phyloP scores from a whole-genome alignment of 345 rosid genomes.

The Turnera subulata region DNA sequence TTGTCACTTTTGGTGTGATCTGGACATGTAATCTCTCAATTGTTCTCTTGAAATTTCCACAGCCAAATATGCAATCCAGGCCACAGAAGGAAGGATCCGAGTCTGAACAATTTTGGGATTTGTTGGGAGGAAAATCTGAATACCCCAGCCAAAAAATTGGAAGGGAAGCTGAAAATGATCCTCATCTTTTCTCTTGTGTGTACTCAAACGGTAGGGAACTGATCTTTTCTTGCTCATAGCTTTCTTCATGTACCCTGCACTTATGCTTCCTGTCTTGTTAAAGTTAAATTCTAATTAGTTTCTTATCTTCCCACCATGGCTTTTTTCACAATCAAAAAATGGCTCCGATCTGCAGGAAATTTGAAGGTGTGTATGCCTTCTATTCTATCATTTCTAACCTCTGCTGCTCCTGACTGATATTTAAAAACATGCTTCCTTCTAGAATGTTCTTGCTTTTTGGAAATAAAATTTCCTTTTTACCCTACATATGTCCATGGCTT shows the following conservation, averaged over 20 bases:
- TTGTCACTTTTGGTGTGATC: slow-evolving; percentile 2
- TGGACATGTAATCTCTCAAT: neutral
- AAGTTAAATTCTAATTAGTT: slow-evolving; percentile 20
- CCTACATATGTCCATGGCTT: no score
- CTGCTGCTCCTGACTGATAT: slow-evolving; percentile 4
- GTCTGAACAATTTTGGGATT: slow-evolving; percentile 87
- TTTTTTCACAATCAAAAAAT: slow-evolving; percentile 20
- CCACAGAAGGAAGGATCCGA: slow-evolving; percentile 96
- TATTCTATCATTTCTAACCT: slow-evolving; percentile 8
- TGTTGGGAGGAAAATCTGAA: slow-evolving; percentile 84
- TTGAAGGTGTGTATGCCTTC: slow-evolving; percentile 62
- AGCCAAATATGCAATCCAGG: slow-evolving; percentile 81
- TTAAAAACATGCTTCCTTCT: slow-evolving; percentile 2
- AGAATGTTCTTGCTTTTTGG: neutral
- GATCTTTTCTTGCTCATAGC: slow-evolving; percentile 6
- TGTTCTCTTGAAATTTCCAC: slow-evolving; percentile 39
- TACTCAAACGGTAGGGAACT: slow-evolving; percentile 56
- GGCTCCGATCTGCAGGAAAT: slow-evolving; percentile 50
- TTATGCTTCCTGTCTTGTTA: slow-evolving; percentile 5
- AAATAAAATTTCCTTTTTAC: neutral
- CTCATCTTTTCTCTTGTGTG: slow-evolving; percentile 87
- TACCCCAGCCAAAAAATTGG: slow-evolving; percentile 68
- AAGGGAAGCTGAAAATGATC: slow-evolving; percentile 77
- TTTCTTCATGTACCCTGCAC: neutral
- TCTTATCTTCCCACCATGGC: slow-evolving; percentile 14